Evolutionary conservation across 1,284 basidiomycete genomes (phyloP).

Genomic region (Vanrija sp.): DNA sequence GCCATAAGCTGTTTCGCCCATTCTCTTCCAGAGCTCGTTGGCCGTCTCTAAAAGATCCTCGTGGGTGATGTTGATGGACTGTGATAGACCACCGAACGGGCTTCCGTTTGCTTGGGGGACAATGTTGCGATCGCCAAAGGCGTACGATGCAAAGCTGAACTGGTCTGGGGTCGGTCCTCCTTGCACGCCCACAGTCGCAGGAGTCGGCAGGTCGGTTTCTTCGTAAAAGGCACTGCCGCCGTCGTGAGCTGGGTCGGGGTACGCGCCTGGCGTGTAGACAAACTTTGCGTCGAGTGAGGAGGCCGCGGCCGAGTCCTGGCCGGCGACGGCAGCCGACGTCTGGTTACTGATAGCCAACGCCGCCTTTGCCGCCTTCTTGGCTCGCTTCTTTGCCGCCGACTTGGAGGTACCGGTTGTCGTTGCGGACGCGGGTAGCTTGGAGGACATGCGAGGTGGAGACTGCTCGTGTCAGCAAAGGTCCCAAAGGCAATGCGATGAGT

Average conservation of each 20-base stretch:
- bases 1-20: constrained; percentile 48
- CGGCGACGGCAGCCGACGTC: not conserved
- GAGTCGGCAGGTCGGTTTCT: constrained; percentile 20
- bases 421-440: constrained; percentile 26
- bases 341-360: constrained; percentile 10
- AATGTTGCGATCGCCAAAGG: constrained; percentile 13
- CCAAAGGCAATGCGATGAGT: not conserved
- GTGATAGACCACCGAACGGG: constrained; percentile 27
- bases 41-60: constrained; percentile 49
- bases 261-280: constrained; percentile 10
- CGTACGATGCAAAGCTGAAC: constrained; percentile 19
- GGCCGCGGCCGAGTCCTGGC: constrained; percentile 3
- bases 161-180: constrained; percentile 8
- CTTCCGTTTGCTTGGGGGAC: constrained; percentile 21
- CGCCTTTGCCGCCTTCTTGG: constrained; percentile 43
- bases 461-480: constrained; percentile 1
- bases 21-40: constrained; percentile 49
- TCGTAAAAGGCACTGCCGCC: constrained; percentile 25
- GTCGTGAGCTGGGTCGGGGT: constrained; percentile 26
- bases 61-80: constrained; percentile 45
- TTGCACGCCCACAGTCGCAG: not conserved
- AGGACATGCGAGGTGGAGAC: constrained; percentile 33
- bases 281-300: not conserved
- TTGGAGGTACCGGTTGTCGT: constrained; percentile 39
- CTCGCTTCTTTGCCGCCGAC: constrained; percentile 47